phyloP scores from a whole-genome alignment of 768 basidiomycete genomes.

The Asterophora lycoperdoides region DNA sequence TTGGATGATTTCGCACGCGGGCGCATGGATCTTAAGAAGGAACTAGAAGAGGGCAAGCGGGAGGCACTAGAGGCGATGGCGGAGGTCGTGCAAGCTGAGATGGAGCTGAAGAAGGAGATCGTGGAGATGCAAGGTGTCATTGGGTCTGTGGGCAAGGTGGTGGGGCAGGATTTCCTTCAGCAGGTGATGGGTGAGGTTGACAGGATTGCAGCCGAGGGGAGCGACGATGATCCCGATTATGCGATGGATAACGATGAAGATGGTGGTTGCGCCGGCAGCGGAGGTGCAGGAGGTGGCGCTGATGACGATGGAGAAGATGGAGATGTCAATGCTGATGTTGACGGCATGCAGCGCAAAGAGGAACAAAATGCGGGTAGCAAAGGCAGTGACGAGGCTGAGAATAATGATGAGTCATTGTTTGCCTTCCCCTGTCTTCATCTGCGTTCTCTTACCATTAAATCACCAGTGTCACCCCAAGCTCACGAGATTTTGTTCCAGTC shows the following conservation, averaged over 20 bases:
- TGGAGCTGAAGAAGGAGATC: neutral
- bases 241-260: neutral
- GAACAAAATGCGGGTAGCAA: neutral
- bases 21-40: neutral
- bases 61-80: neutral
- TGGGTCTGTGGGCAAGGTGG: neutral
- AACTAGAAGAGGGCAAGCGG: constrained; percentile 3
- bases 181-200: neutral
- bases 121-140: neutral
- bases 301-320: neutral
- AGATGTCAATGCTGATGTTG: neutral
- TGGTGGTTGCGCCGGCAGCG: neutral
- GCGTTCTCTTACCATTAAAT: too few species aligned
- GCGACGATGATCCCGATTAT: constrained; percentile 1
- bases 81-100: neutral
- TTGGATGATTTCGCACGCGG: neutral
- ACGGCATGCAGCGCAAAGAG: neutral
- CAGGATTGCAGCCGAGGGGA: neutral
- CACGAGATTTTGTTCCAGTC: too few species aligned
- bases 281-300: neutral
- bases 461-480: too few species aligned
- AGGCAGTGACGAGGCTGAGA: neutral
- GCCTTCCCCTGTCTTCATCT: neutral
- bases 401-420: neutral
- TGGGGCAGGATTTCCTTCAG: neutral